Base-by-base conservation (phyloP, 192 early-diverging fungal species). In the Rhizophagus sp. region DNA sequence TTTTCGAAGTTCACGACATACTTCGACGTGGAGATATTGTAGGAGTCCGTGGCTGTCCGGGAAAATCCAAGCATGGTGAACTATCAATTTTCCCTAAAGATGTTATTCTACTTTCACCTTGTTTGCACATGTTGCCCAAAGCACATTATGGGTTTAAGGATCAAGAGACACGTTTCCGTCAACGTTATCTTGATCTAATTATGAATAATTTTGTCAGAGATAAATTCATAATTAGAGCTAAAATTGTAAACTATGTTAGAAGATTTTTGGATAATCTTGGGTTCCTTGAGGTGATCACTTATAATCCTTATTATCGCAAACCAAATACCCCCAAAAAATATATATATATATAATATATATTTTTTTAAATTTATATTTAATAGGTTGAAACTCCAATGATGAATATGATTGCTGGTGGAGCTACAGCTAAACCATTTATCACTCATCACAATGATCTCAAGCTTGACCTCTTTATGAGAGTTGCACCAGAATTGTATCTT, bases 381-480 rank as follows among this genome's bases (percentile, higher is more conserved):
- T n/a, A 74, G 72, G 98, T 99, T 68, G 98, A 99, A 85, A 99
- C 98, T n/a, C 98, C 98, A 47, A 98, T 98, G 97, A 98, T 99
- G 97, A 97, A 97, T 91, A 94, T 95, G 94, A 96, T 98, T 88
- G 94, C 95, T 17, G 94, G 94, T 83, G 97, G 98, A 75, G 97
- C 98, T 67, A 97, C 97, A n/a, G 98, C 98, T 81, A 98, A 97
- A 89, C 98, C 98, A 27, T 99, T 99, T 85, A 86, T 97, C 79
- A 99, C 98, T 44, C 97, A 98, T 85, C 98, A 99, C 92, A 99
- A 99, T 87, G 97, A 99, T 83, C 91, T 99, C 69, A 98, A 98
- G 88, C 90, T 97, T 73, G 97, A 99, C 81, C 89, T 99, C 83
- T 98, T 97, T 84, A 97, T 99, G 97, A 96, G 98, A 82, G 91